Conservation (phyloP, 1,284 basidiomycete species). For the Waitea zeae region DNA sequence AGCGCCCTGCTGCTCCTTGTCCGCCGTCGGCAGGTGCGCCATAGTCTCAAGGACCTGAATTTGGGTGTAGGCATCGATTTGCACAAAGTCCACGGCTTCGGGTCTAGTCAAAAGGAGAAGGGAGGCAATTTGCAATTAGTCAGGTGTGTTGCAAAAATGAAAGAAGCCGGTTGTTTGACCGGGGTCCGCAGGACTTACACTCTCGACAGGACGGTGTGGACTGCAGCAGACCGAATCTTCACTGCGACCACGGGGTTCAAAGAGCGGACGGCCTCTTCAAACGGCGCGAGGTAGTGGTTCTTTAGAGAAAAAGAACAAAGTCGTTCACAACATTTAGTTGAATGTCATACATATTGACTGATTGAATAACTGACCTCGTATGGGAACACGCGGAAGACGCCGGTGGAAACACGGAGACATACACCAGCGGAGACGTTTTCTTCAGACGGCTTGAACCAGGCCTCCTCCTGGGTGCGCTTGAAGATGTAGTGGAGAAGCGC, state of each 20-base stretch:
- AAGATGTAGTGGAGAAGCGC: constrained; percentile 54
- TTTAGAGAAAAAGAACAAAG: background rate
- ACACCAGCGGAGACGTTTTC: constrained; percentile 56
- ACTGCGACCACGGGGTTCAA: constrained; percentile 71
- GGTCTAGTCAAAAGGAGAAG: constrained; percentile 21
- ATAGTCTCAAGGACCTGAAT: constrained; percentile 55
- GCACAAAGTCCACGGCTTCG: constrained; percentile 32
- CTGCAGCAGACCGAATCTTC: constrained; percentile 65
- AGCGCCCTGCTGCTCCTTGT: constrained; percentile 75
- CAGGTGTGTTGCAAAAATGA: background rate
- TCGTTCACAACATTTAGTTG: no score
- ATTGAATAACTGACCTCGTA: constrained; percentile 24
- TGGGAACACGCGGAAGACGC: constrained; percentile 49
- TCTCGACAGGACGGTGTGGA: constrained; percentile 54
- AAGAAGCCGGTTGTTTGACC: background rate
- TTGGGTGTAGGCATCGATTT: constrained; percentile 35
- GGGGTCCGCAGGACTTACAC: constrained; percentile 28
- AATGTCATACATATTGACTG: no score
- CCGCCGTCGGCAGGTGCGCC: constrained; percentile 41
- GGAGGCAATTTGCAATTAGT: no score
- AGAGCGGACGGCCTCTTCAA: constrained; percentile 48
- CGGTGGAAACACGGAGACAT: constrained; percentile 43
- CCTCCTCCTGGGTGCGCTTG: constrained; percentile 10
- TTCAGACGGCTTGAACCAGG: constrained; percentile 45
- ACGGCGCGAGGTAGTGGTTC: constrained; percentile 36